These are phyloP conservation scores for Raffaelea deltoideospora DNA, from an alignment of 2,329 filamentous ascomycete genomes.

Conservation along the genomic window DNA sequence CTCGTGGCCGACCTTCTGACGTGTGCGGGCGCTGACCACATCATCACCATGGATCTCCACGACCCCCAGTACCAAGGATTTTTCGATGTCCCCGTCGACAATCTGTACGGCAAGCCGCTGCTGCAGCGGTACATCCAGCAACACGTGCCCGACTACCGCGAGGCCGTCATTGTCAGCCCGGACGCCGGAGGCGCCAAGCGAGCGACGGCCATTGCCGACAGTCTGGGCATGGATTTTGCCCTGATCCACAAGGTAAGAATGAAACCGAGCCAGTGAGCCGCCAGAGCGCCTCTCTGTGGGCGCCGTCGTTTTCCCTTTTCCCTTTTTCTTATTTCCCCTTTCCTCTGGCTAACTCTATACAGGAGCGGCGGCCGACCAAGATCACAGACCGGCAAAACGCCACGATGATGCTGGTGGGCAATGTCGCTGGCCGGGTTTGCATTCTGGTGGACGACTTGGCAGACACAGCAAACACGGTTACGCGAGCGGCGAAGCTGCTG, in stretches of 20 bases:
- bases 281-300: too few relatives aligned
- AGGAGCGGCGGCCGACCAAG: constrained; percentile 45
- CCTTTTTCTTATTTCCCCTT: too few relatives aligned
- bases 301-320: too few relatives aligned
- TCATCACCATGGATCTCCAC: constrained; percentile 90
- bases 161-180: constrained; percentile 86
- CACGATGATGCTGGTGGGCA: constrained; percentile 72
- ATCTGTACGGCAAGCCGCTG: constrained; percentile 74
- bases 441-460: constrained; percentile 91
- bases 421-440: constrained; percentile 55
- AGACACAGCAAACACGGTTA: constrained; percentile 95
- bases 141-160: constrained; percentile 68
- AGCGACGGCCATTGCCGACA: constrained; percentile 87
- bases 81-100: constrained; percentile 97
- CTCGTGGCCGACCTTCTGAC: constrained; percentile 88
- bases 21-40: constrained; percentile 89
- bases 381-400: constrained; percentile 64
- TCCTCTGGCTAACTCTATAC: neutral
- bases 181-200: constrained; percentile 95
- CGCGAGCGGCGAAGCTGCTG: constrained; percentile 85
- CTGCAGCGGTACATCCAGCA: constrained; percentile 59
- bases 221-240: constrained; percentile 85
- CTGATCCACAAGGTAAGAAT: constrained; percentile 81
- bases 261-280: neutral
- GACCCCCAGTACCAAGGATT: constrained; percentile 97